phyloP scores from a whole-genome alignment of 768 basidiomycete species.

The Calocybe cyanea region DNA sequence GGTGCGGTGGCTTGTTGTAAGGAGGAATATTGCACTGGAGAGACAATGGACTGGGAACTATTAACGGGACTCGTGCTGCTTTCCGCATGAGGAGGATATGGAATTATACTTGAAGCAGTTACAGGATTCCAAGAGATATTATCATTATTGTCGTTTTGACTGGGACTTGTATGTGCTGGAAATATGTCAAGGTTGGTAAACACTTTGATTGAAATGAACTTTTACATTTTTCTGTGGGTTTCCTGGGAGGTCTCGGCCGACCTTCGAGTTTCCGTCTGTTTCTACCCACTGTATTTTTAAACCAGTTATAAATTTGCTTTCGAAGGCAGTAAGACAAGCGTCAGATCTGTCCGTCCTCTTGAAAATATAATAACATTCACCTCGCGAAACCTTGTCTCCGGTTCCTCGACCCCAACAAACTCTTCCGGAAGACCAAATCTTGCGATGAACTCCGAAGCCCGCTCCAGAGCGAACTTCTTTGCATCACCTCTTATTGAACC shows the following conservation, averaged over 20 bases:
- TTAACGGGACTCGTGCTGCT: conserved; percentile 31
- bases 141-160: conserved; percentile 18
- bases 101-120: conserved; percentile 28
- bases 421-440: conserved; percentile 57
- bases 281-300: conserved; percentile 65
- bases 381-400: conserved; percentile 60
- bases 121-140: conserved; percentile 37
- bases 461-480: conserved; percentile 64
- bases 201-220: background rate
- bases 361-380: conserved; percentile 25
- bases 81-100: conserved; percentile 36
- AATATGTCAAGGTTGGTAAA: too few species aligned
- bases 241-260: conserved; percentile 48
- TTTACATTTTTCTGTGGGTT: conserved; percentile 47
- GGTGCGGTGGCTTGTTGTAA: conserved; percentile 31
- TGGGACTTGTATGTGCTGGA: conserved; percentile 16
- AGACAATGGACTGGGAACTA: conserved; percentile 22
- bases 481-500: conserved; percentile 64
- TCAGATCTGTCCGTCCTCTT: background rate
- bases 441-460: conserved; percentile 56
- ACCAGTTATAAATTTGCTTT: conserved; percentile 74
- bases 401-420: conserved; percentile 51
- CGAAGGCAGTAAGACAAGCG: conserved; percentile 14
- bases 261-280: conserved; percentile 57
- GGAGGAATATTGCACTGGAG: conserved; percentile 38